A percentile compares a stretch with the other conserved stretches of the same genome.
Evolutionary conservation across 495 filamentous ascomycete species (phyloP).

Genomic region (Staphylotrichum longicolle): DNA sequence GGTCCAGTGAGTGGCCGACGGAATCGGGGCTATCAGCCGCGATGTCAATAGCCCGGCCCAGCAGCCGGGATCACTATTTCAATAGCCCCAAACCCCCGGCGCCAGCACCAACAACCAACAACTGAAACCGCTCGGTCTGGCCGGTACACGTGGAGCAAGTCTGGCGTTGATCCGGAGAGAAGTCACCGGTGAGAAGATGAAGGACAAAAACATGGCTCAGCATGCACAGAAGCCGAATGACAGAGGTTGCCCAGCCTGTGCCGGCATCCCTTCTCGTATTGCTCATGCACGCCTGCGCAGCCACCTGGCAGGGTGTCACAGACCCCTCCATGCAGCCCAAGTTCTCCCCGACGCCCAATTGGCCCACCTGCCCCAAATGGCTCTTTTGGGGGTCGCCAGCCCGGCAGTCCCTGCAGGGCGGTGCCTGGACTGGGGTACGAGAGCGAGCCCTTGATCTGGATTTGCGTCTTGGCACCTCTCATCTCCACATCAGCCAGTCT

Average conservation of each 20-base stretch:
- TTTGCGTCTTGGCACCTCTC: conserved; percentile 8
- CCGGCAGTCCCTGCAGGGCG: not conserved
- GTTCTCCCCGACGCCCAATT: conserved; percentile 7
- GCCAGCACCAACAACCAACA: not conserved
- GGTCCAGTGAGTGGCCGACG: not conserved
- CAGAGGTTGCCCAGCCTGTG: not conserved
- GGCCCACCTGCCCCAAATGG: conserved; percentile 1
- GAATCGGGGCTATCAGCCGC: not conserved
- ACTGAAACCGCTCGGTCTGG: not conserved
- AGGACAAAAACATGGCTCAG: not conserved
- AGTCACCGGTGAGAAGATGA: not conserved
- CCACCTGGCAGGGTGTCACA: conserved; percentile 9
- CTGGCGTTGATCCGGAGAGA: not conserved
- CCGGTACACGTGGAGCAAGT: not conserved
- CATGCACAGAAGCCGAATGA: not conserved
- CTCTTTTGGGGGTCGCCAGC: not conserved
- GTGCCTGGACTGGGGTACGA: conserved; percentile 12
- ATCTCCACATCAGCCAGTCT: conserved; percentile 1
- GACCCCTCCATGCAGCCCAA: not conserved
- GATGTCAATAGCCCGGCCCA: conserved; percentile 5
- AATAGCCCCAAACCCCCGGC: not conserved
- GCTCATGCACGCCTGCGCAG: not conserved
- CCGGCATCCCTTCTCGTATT: conserved; percentile 13
- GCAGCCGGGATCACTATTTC: not conserved
- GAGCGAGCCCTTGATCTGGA: conserved; percentile 14